A percentile compares a stretch with the other conserved stretches of the same genome.
Evolutionary conservation across 495 filamentous ascomycete species (phyloP).

Genomic region (Geoglossum glabrum): DNA sequence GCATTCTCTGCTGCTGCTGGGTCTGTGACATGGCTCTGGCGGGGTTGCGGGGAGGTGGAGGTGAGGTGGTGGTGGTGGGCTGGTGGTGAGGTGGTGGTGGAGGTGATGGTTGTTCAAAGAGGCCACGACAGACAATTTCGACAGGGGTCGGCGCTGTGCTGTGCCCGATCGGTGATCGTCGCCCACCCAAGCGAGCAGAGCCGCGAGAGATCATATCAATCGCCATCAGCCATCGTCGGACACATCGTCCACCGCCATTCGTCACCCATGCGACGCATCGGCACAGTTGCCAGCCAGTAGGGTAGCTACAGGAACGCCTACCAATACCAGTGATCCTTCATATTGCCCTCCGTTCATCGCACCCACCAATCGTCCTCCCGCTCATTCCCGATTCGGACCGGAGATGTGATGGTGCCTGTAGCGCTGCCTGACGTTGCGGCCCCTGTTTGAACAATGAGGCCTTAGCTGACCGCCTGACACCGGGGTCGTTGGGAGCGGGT

Average conservation of each 20-base stretch:
- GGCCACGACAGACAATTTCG: constrained; percentile 2
- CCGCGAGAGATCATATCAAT: not conserved
- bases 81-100: not conserved
- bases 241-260: too few relatives aligned
- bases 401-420: too few relatives aligned
- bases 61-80: not conserved
- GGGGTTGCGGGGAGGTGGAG: not conserved
- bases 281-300: too few relatives aligned
- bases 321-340: too few relatives aligned
- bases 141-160: not conserved
- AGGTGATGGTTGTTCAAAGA: constrained; percentile 1
- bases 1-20: not conserved
- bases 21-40: not conserved
- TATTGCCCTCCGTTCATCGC: too few relatives aligned
- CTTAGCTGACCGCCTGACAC: too few relatives aligned
- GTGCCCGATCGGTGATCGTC: not conserved
- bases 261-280: too few relatives aligned
- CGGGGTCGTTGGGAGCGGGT: not conserved
- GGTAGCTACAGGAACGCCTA: too few relatives aligned
- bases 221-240: not conserved
- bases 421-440: too few relatives aligned
- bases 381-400: not conserved
- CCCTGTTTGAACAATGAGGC: too few relatives aligned
- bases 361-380: too few relatives aligned
- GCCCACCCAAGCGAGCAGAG: not conserved